Evolutionary conservation across 441 rosid species (phyloP).

Genomic region (Corymbia citriodora): DNA sequence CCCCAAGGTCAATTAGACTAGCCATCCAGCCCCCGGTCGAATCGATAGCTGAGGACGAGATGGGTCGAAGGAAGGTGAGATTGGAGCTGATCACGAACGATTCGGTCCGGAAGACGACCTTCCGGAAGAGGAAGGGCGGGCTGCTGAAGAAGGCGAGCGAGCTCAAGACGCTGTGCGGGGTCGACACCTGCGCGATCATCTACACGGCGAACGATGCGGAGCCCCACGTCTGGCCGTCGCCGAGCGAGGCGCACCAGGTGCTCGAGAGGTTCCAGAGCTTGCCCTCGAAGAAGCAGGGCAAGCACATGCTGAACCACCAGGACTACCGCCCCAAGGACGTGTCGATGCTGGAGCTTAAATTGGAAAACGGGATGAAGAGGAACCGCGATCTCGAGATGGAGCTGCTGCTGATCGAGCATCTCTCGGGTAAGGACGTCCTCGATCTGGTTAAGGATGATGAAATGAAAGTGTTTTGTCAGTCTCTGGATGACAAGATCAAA

Average conservation of each 20-base stretch:
- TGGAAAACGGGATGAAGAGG: neutral
- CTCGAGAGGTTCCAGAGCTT: constrained; percentile 12
- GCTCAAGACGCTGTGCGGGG: constrained; percentile 57
- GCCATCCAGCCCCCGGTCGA: neutral
- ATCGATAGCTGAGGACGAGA: neutral
- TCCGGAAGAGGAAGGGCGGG: constrained; percentile 50
- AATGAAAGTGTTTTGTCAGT: neutral
- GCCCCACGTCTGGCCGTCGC: constrained; percentile 50
- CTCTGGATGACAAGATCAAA: neutral
- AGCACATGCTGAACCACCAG: constrained; percentile 33
- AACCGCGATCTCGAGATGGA: neutral
- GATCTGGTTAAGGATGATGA: neutral
- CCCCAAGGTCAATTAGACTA: neutral
- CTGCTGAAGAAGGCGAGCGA: constrained; percentile 52
- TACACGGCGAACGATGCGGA: constrained; percentile 25
- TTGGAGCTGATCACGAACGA: constrained; percentile 39
- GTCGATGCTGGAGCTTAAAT: neutral
- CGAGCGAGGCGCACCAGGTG: constrained; percentile 5
- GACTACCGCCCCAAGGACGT: neutral
- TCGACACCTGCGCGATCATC: constrained; percentile 49
- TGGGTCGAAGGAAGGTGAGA: constrained; percentile 32
- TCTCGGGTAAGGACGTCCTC: neutral
- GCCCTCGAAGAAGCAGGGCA: constrained; percentile 20
- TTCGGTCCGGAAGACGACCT: constrained; percentile 38
- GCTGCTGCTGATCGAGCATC: neutral